These are phyloP conservation scores for Macrocystidia cucumis DNA, from an alignment of 1,284 basidiomycete species.

Conservation along the genomic window DNA sequence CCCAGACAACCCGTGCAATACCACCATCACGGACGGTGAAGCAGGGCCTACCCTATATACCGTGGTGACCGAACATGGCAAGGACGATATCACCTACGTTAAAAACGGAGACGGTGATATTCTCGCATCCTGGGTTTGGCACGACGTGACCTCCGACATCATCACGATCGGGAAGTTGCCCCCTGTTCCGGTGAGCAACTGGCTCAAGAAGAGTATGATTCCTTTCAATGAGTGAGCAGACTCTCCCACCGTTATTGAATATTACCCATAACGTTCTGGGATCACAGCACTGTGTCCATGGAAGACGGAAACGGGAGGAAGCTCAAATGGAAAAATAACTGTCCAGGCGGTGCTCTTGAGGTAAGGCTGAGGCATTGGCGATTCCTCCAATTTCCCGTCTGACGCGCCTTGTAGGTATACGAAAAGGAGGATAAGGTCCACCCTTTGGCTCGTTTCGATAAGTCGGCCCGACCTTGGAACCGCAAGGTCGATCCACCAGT, in stretches of 20 bases:
- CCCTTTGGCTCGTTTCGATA: conserved; percentile 29
- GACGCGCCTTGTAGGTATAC: conserved; percentile 22
- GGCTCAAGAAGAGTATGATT: conserved; percentile 36
- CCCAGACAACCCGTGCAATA: conserved; percentile 37
- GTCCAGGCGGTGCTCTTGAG: conserved; percentile 26
- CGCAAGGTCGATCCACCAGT: conserved; percentile 12
- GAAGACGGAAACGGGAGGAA: conserved; percentile 24
- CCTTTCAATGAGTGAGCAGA: conserved; percentile 34
- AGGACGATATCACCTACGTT: conserved; percentile 24
- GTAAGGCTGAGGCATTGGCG: conserved; percentile 12
- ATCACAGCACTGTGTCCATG: conserved; percentile 25
- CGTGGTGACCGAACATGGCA: conserved; percentile 25
- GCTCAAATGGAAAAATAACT: conserved; percentile 34
- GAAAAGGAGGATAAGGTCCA: conserved; percentile 21
- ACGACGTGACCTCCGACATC: conserved; percentile 21
- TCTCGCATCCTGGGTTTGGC: conserved; percentile 27
- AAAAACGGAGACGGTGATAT: conserved; percentile 18
- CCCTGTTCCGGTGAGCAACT: conserved; percentile 23
- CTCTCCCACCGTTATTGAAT: neutral
- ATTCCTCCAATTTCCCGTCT: conserved; percentile 1
- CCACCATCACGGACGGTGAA: conserved; percentile 24
- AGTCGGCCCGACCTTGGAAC: conserved; percentile 16
- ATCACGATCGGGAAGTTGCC: conserved; percentile 19
- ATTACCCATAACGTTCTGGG: neutral
- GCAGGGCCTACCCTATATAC: conserved; percentile 28